A percentile compares a stretch with the other conserved stretches of the same genome.
phyloP scores from a whole-genome alignment of 2,329 filamentous ascomycete species.

The Penicillium sclerotigenum region DNA sequence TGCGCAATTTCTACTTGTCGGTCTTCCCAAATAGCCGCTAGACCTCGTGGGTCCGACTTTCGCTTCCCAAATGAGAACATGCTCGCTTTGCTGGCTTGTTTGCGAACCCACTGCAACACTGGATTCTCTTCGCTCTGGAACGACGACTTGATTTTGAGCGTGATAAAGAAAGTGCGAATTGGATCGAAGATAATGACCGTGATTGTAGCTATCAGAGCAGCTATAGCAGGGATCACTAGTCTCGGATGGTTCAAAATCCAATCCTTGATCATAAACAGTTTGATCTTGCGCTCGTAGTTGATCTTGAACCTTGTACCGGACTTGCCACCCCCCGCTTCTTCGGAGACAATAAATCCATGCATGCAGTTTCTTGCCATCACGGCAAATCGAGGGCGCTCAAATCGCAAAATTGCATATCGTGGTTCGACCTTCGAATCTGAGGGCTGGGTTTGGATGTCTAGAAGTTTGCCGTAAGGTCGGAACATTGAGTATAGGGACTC shows the following conservation, averaged over 20 bases:
- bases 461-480: constrained; percentile 83
- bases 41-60: constrained; percentile 62
- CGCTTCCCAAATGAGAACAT: constrained; percentile 43
- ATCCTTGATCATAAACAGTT: constrained; percentile 75
- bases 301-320: constrained; percentile 73
- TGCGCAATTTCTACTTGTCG: constrained; percentile 77
- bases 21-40: constrained; percentile 84
- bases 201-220: constrained; percentile 74
- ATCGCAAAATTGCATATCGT: constrained; percentile 76
- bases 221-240: constrained; percentile 78
- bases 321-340: constrained; percentile 69
- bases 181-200: constrained; percentile 92
- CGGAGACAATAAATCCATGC: constrained; percentile 73
- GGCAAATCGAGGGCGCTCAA: constrained; percentile 67
- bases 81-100: constrained; percentile 52
- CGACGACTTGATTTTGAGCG: constrained; percentile 75
- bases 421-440: constrained; percentile 83
- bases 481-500: constrained; percentile 86
- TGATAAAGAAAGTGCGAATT: constrained; percentile 89
- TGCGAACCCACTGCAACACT: constrained; percentile 77
- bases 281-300: constrained; percentile 76
- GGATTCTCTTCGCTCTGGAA: constrained; percentile 71
- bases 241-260: constrained; percentile 84
- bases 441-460: constrained; percentile 77
- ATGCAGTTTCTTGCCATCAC: constrained; percentile 90